Conservation (phyloP, 352 stramenopile genomes). For the Peronospora belbahrii region DNA sequence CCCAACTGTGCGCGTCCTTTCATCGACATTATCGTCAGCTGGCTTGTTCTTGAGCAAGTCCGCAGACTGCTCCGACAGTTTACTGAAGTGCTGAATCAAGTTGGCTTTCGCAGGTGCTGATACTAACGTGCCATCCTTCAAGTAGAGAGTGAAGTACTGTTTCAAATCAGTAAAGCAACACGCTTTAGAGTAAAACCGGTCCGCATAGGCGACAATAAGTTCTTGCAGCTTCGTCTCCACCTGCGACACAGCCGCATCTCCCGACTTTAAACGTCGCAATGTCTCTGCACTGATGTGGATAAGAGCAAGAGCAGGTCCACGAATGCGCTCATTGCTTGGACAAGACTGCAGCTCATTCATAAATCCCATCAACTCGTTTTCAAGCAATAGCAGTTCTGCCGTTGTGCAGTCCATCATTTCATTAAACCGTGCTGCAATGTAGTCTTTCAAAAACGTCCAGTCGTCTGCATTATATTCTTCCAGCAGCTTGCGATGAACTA, state of each 20-base stretch:
- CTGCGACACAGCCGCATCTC: conserved; percentile 16
- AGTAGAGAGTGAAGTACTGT: conserved; percentile 58
- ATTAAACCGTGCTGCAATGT: conserved; percentile 45
- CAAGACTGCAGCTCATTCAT: conserved; percentile 37
- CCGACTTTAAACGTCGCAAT: conserved; percentile 28
- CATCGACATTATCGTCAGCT: conserved; percentile 11
- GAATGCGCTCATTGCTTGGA: conserved; percentile 44
- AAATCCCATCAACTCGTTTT: conserved; percentile 27
- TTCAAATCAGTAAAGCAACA: conserved; percentile 85
- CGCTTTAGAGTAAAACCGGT: conserved; percentile 68
- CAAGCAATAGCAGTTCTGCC: conserved; percentile 22
- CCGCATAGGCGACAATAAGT: conserved; percentile 47
- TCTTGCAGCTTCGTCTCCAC: conserved; percentile 42
- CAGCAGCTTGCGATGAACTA: conserved; percentile 52
- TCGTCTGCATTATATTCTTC: conserved; percentile 73
- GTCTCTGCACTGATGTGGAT: conserved; percentile 53
- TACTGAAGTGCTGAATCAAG: conserved; percentile 29
- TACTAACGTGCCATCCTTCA: conserved; percentile 23
- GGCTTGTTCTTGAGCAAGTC: conserved; percentile 16
- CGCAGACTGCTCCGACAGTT: conserved; percentile 26
- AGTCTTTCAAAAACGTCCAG: conserved; percentile 72
- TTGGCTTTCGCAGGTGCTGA: conserved; percentile 30
- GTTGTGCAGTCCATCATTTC: conserved; percentile 6
- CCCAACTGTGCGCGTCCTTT: conserved; percentile 34
- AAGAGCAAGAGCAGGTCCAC: conserved; percentile 55